phyloP scores from a whole-genome alignment of 2,329 filamentous ascomycete species.

The Sclerotinia borealis region DNA sequence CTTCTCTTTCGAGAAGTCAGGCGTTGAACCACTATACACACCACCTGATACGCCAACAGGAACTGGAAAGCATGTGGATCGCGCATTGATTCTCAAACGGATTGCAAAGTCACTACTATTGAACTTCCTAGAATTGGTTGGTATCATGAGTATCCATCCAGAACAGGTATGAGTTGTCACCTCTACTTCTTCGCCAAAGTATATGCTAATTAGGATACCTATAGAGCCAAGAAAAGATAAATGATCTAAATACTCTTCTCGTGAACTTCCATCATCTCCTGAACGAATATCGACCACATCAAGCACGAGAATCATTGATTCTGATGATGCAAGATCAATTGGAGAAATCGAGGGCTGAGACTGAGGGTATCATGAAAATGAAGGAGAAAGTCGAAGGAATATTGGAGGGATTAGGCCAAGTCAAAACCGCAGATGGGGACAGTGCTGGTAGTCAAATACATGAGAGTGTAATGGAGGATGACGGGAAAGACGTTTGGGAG shows the following conservation, averaged over 20 bases:
- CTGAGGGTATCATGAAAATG: slow-evolving; percentile 58
- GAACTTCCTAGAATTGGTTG: slow-evolving; percentile 81
- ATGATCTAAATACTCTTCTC: slow-evolving; percentile 73
- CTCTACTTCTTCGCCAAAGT: background rate
- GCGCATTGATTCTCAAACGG: slow-evolving; percentile 63
- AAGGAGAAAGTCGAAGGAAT: slow-evolving; percentile 68
- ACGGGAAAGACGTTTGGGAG: slow-evolving; percentile 38
- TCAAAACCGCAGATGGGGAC: slow-evolving; percentile 28
- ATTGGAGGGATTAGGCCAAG: slow-evolving; percentile 60
- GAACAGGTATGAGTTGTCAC: slow-evolving; percentile 38
- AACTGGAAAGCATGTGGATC: slow-evolving; percentile 52
- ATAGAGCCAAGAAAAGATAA: slow-evolving; percentile 63
- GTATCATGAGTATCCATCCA: slow-evolving; percentile 62
- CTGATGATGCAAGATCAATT: slow-evolving; percentile 82
- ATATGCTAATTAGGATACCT: slow-evolving; percentile 17
- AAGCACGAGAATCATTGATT: slow-evolving; percentile 83
- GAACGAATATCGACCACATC: slow-evolving; percentile 91
- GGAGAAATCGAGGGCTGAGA: slow-evolving; percentile 65
- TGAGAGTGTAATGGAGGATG: slow-evolving; percentile 9
- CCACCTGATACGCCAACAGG: slow-evolving; percentile 26
- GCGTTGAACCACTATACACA: slow-evolving; percentile 63
- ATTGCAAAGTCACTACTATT: slow-evolving; percentile 80
- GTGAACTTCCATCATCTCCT: slow-evolving; percentile 90
- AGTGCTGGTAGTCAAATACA: slow-evolving; percentile 17
- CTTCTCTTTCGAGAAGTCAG: slow-evolving; percentile 61